Evolutionary conservation across 805 yeast species (phyloP), one percentile per base, ranked within the genome.

Genomic region (Wickerhamomyces pijperi): DNA sequence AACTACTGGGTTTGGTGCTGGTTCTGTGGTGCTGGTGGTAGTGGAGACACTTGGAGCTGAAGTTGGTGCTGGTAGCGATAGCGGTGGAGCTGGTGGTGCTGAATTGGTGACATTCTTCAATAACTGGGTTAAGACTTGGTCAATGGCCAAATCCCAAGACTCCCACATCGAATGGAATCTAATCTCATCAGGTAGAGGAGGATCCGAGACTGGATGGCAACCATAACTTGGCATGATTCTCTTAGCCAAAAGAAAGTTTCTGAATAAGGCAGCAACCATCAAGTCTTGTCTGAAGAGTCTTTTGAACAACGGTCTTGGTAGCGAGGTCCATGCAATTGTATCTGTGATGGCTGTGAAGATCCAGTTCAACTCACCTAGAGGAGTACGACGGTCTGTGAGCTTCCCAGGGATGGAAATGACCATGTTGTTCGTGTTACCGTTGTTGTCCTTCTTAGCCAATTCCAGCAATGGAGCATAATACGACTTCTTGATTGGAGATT

Each of bases 331-430:
- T 2, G 98, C 98, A 38, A 92, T 90, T 0, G 97, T 90, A 58
- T 92, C 98, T 3, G 97, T 90, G 32, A 92, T 86, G 2, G 98
- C 97, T 1, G 97, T 92, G 60, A 90, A 92, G 28, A 92, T 90
- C 97, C 97, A 92, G 57, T 86, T 87, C 39, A 92, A 68, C 56
- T 92, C 98, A 28, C 98, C 98, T 34, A 92, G 62, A 1, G 97
- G 97, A 0, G 97, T 92, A 45, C 96, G 70, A 54, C 97, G 72
- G 55, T 92, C 98, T 3, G 95, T 83, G 36, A 87, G 64, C 46
- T 82, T 79, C 2, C 97, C 97, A 0, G 97, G 97, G 14, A 90
- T 84, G 28, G 74, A 70, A 32, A 88, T 60, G 44, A 65, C 70
- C 13, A 58, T 55, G 36, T 52, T 56, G 11, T 58, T n/a, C n/a